A percentile compares a stretch with the other conserved stretches of the same genome.
These are phyloP conservation scores for Sequoiadendron giganteum DNA, from an alignment of 75 land plant genomes.

Conservation along the genomic window DNA sequence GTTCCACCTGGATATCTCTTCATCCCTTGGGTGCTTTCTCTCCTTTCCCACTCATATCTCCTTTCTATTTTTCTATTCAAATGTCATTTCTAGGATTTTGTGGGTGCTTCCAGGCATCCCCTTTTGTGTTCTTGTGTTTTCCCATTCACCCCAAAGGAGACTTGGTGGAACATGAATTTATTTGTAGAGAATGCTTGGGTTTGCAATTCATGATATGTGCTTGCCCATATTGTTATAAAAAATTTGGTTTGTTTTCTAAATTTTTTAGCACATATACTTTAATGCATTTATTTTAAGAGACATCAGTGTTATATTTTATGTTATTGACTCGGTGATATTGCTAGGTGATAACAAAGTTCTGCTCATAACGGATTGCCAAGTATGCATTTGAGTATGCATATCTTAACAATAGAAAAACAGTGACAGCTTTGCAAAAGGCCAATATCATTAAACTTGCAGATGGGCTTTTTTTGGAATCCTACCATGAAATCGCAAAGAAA, in stretches of 20 bases:
- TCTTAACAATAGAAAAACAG: conserved; percentile 80
- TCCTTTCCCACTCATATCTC: too few relatives aligned
- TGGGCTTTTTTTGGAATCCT: too few relatives aligned
- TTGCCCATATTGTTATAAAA: neutral
- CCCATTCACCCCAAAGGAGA: neutral
- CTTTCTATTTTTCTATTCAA: too few relatives aligned
- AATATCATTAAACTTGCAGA: conserved; percentile 86
- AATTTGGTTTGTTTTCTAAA: neutral
- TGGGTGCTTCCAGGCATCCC: too few relatives aligned
- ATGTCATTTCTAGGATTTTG: too few relatives aligned
- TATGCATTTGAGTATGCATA: conserved; percentile 87
- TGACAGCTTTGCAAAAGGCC: conserved; percentile 88
- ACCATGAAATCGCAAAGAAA: conserved; percentile 81
- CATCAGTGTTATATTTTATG: conserved; percentile 2
- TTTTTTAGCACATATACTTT: neutral
- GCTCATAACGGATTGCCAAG: conserved; percentile 82
- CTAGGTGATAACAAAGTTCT: conserved; percentile 83
- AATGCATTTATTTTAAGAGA: neutral
- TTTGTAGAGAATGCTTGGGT: neutral
- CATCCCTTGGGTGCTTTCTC: too few relatives aligned
- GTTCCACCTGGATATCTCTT: too few relatives aligned
- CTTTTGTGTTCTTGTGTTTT: too few relatives aligned
- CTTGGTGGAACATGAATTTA: neutral
- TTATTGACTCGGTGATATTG: conserved; percentile 13
- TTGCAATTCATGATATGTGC: neutral